Evolutionary conservation across 306 rosid species (phyloP), one percentile per base, ranked within the genome.

Genomic region (Hippophae rhamnoides): DNA sequence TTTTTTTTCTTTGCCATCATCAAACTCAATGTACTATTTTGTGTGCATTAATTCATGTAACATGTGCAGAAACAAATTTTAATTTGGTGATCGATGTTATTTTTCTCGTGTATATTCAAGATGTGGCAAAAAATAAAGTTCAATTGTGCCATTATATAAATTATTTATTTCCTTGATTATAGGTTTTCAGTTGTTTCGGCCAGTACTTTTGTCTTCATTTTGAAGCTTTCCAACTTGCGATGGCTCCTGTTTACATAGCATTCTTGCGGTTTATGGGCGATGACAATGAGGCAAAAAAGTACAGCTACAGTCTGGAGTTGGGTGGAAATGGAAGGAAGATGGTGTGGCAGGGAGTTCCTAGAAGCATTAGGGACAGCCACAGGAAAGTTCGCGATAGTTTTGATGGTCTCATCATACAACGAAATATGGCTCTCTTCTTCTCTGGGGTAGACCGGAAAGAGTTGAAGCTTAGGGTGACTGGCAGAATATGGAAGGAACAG

Each of bases 251-350:
- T 61, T 90, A 90, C 84, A 77, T 82, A 72, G 97, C 94, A 25
- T 84, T 90, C 76, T 64, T 90, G 82, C 86, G 95, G 64, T 90
- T 84, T 69, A 90, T 90, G 95, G 95, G 95, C 1, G 95, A 86
- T 57, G 97, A 90, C 68, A 80, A 72, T 0, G 97, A 90, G 62
- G 97, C 95, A 3, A 86, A 86, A 78, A 90, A 82, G 67, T 90
- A 86, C 63, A 86, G 80, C 80, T 90, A 90, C 72, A 86, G 90
- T 74, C 82, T 90, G 4, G 97, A 90, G 73, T 95, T 90, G 60
- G 97, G 97, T 55, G 95, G 94, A 54, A 84, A 86, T 47, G 97
- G 95, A 49, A 80, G 95, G 85, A 90, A 90, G 84, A 78, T 82
- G 94, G 74, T 79, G 14, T 86, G 95, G 97, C 94, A 90, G 46